Base-by-base conservation (phyloP, 2,329 filamentous ascomycete genomes). In the Cryphonectria naterciae region DNA sequence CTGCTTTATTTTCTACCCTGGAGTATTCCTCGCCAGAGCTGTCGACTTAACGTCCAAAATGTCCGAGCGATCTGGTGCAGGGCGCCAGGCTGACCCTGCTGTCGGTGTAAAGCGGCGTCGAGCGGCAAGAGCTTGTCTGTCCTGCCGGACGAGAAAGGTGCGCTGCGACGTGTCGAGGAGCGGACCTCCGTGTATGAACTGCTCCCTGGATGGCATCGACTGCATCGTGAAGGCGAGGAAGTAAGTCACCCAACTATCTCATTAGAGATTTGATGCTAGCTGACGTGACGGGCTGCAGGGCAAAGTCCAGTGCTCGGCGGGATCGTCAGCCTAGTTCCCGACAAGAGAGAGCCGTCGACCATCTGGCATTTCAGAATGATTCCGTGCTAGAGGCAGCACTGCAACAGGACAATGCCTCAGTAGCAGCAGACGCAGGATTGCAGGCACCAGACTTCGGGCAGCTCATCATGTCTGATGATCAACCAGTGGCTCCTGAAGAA, bases 121-220 rank as follows among this genome's bases (percentile, higher is more conserved):
- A 22, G 67, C 67, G 37, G 56, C 58, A 4, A 68, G 49, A 39
- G 64, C 64, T 7, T 66, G 64, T 41, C 64, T 66, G 22, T 58
- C 65, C 22, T 58, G 65, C 39, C 35, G 49, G 22, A 32, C n/a
- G 35, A 67, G 65, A 43, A 67, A 67, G 65, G 65, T 67, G 7
- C 65, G 65, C 4, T 67, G 65, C 54, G 65, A 67, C 25, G 65
- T 67, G n/a, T 56, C 65, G 11, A 67, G 65, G 52, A 67, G 65
- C 58, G 65, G 65, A 17, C 65, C 65, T n/a, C 65, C 65, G 28
- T 67, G 65, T 32, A 58, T 67, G 65, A 67, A 67, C 35, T 67
- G 49, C 13, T 60, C 65, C 35, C 52, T 58, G 25, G 65, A 67
- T 67, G 22, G 65, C 5, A 67, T 67, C 17, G 65, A 22, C 13